A percentile compares a stretch with the other conserved stretches of the same genome.
Conservation (phyloP, 2,329 filamentous ascomycete species). For the Fusarium sp. region DNA sequence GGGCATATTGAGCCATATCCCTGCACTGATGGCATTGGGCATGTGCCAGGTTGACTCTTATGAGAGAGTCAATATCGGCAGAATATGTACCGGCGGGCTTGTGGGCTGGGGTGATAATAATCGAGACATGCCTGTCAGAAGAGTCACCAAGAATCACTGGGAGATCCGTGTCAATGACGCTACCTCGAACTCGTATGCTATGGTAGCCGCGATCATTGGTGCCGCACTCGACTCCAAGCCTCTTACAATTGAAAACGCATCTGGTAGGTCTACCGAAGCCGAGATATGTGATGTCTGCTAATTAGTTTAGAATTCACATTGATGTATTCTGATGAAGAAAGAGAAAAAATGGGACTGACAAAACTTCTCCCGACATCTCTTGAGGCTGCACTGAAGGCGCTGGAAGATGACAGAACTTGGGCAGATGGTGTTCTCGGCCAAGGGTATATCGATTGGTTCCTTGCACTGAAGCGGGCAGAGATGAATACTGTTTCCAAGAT, state of each 20-base stretch:
- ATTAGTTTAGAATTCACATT: neutral
- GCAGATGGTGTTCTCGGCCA: neutral
- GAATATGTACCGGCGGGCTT: neutral
- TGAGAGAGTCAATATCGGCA: neutral
- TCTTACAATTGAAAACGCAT: neutral
- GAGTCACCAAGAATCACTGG: slow-evolving; percentile 6
- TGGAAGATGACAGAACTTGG: neutral
- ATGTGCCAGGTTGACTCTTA: slow-evolving; percentile 9
- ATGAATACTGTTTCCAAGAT: neutral
- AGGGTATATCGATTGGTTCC: slow-evolving; percentile 11
- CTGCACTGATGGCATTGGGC: neutral
- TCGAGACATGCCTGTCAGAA: slow-evolving; percentile 6
- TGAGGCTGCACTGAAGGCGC: neutral
- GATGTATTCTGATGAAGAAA: neutral
- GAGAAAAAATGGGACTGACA: neutral
- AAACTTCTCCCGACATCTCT: neutral
- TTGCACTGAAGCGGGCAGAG: neutral
- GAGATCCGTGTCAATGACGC: slow-evolving; percentile 1
- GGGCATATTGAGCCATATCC: slow-evolving; percentile 1
- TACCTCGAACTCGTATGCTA: slow-evolving; percentile 4
- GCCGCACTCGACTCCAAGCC: neutral
- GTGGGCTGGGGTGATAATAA: slow-evolving; percentile 12
- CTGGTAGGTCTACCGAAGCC: neutral
- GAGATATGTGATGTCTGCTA: fast-evolving
- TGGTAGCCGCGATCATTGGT: neutral